Base-by-base conservation (phyloP, 192 early-diverging fungal genomes). In the Phycomyces nitens region DNA sequence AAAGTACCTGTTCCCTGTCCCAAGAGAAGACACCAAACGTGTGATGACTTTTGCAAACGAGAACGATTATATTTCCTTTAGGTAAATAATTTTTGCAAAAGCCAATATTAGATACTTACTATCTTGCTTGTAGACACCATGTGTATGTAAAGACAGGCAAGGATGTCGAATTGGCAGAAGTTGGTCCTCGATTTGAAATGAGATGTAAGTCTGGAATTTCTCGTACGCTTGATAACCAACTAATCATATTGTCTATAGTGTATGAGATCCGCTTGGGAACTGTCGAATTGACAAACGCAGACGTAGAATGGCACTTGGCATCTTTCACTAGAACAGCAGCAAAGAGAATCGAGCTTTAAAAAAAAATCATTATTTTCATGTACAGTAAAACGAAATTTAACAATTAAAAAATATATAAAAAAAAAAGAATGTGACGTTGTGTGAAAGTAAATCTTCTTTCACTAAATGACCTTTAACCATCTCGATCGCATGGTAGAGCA, bases 111-210 rank as follows among this genome's bases (percentile, higher is more conserved):
- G n/a, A n/a, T n/a, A 53, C 20, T 50, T 7, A 26, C 58, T 7
- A 21, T 10, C 23, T 44, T 29, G 23, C n/a, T n/a, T 1, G n/a
- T 69, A 88, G 97, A 73, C 97, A 99, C 68, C 94, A 97, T 77
- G 95, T 99, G 18, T 99, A 85, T 76, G 82, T 91, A 53, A 95
- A 96, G 81, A 84, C 88, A 52, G 84, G 84, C 50, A 92, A 92
- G 59, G 90, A 97, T 59, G 93, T 96, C 6, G 87, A 95, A 70
- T 77, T 99, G 56, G 93, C 91, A 38, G 97, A 99, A 71, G 97
- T 99, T 20, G 97, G 97, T 7, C 97, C 97, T 43, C 85, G 97
- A 49, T 99, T 99, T 72, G 97, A 99, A 78, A 94, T 97, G 95
- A 84, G 91, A 77, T 80, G 87, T 89, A 78, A 69, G 82, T 39